Conservation (phyloP, 2,329 filamentous ascomycete genomes). For the Trichoderma breve region DNA sequence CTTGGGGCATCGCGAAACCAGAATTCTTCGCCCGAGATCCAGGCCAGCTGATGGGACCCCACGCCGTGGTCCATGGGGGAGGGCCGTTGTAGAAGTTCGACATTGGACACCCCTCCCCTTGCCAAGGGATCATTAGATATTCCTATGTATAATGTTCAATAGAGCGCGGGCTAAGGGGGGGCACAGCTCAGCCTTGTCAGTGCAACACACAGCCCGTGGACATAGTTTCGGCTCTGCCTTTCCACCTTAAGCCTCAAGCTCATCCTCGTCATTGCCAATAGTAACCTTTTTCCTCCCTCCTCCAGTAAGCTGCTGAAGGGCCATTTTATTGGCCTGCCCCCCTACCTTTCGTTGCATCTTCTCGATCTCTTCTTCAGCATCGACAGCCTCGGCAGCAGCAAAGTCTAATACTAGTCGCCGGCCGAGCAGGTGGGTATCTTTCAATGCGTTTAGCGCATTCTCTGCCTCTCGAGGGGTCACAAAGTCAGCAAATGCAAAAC, state of each 20-base stretch:
- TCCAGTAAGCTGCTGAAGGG: conserved; percentile 82
- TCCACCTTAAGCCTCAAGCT: conserved; percentile 40
- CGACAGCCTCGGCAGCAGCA: conserved; percentile 81
- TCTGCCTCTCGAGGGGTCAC: conserved; percentile 83
- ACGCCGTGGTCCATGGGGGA: background rate
- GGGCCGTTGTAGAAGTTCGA: conserved; percentile 7
- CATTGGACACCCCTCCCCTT: conserved; percentile 20
- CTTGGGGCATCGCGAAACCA: conserved; percentile 27
- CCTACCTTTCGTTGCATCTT: conserved; percentile 97
- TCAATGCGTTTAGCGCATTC: conserved; percentile 86
- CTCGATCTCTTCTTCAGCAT: conserved; percentile 92
- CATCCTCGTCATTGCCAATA: conserved; percentile 69
- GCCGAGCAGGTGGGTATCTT: conserved; percentile 89
- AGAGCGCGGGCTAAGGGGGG: conserved; percentile 18
- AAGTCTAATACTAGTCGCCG: conserved; percentile 88
- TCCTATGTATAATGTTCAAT: conserved; percentile 4
- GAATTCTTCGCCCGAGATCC: conserved; percentile 31
- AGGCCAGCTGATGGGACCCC: conserved; percentile 20
- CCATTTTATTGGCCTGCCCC: conserved; percentile 85
- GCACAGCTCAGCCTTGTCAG: conserved; percentile 19
- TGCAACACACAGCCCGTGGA: conserved; percentile 20
- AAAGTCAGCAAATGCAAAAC: conserved; percentile 97
- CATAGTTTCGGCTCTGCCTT: conserved; percentile 23
- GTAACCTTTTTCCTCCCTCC: conserved; percentile 84
- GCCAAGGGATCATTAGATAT: conserved; percentile 25